phyloP scores from a whole-genome alignment of 495 filamentous ascomycete species.

The Penicillium mononematosum region DNA sequence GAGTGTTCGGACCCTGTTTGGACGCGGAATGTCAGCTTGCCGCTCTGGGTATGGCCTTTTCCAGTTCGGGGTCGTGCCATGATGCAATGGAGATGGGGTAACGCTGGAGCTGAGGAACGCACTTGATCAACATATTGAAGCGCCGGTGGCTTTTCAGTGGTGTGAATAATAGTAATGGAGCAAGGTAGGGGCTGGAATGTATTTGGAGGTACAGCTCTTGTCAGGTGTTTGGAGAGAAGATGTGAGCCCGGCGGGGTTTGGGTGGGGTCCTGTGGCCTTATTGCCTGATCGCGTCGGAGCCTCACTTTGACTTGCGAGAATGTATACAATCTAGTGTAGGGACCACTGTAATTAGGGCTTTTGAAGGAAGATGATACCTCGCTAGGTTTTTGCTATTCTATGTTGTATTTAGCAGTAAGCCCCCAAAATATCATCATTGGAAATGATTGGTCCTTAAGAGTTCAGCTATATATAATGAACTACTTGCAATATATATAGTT shows the following conservation, averaged over 20 bases:
- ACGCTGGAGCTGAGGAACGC: slow-evolving; percentile 14
- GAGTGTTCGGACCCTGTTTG: slow-evolving; percentile 86
- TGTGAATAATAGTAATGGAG: slow-evolving; percentile 1
- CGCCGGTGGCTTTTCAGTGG: not conserved
- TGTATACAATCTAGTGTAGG: not conserved
- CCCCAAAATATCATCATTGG: not conserved
- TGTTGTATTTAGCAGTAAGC: not conserved
- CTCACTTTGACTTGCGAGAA: slow-evolving; percentile 2
- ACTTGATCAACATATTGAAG: slow-evolving; percentile 52
- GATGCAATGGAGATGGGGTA: slow-evolving; percentile 21
- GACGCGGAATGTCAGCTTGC: slow-evolving; percentile 15
- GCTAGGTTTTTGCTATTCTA: not conserved
- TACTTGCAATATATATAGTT: not conserved
- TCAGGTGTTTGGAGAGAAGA: slow-evolving; percentile 24
- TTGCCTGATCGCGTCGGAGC: slow-evolving; percentile 28
- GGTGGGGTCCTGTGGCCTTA: slow-evolving; percentile 31
- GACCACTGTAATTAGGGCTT: not conserved
- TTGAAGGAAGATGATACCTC: not conserved
- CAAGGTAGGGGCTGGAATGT: not conserved
- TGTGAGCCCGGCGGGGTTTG: slow-evolving; percentile 29
- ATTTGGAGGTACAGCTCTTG: slow-evolving; percentile 5
- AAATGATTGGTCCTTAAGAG: not conserved
- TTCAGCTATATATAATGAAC: not conserved
- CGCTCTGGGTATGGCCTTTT: not conserved
- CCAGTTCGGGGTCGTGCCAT: slow-evolving; percentile 13